Evolutionary conservation across 2,329 filamentous ascomycete genomes (phyloP).

Genomic region (Dactylellina drechsleri): DNA sequence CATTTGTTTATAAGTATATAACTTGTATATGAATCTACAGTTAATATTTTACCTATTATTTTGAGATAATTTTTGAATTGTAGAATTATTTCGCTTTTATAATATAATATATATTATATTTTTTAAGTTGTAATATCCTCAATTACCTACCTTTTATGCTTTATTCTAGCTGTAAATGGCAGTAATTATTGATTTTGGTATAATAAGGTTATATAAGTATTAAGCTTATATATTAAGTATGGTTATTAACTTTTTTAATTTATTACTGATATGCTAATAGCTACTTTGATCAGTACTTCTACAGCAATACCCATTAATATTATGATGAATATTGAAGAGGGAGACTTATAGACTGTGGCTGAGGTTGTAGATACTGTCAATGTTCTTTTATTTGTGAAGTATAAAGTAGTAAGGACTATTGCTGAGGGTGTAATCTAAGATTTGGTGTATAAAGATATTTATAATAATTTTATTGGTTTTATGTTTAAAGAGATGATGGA

Average conservation of each 20-base stretch:
- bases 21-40: too few relatives aligned
- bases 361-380: neutral
- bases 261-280: neutral
- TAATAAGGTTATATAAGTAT: neutral
- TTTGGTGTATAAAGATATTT: conserved; percentile 1
- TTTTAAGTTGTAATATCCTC: too few relatives aligned
- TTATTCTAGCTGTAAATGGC: neutral
- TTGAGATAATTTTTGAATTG: too few relatives aligned
- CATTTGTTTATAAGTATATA: too few relatives aligned
- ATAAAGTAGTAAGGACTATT: too few relatives aligned
- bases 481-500: neutral
- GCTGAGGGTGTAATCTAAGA: too few relatives aligned
- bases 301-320: neutral
- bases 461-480: neutral
- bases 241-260: conserved; percentile 1
- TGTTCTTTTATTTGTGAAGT: too few relatives aligned
- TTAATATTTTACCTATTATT: too few relatives aligned
- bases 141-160: neutral
- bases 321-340: neutral
- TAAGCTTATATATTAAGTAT: neutral
- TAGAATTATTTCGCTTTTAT: too few relatives aligned
- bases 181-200: too few relatives aligned
- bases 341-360: neutral
- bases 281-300: neutral
- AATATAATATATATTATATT: too few relatives aligned